A percentile compares a stretch with the other conserved stretches of the same genome.
Evolutionary conservation across 805 yeast species (phyloP).

Genomic region (Yarrowia osloensis): DNA sequence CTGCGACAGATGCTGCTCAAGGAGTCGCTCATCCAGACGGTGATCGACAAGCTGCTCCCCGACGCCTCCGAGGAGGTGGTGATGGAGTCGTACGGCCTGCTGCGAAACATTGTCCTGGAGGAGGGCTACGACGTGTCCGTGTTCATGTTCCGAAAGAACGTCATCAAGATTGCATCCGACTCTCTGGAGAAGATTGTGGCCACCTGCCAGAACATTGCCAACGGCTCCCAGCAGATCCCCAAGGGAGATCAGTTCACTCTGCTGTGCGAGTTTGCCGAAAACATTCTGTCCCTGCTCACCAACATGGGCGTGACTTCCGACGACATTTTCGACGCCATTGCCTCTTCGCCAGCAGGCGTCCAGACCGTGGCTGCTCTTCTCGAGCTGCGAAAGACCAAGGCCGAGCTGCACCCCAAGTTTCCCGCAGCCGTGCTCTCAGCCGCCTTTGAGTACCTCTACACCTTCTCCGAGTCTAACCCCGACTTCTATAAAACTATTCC

Average conservation of each 20-base stretch:
- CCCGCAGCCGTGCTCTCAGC: conserved; percentile 12
- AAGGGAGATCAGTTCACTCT: conserved; percentile 28
- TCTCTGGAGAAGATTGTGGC: conserved; percentile 54
- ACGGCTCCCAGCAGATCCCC: conserved; percentile 31
- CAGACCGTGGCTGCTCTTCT: conserved; percentile 33
- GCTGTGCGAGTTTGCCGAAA: conserved; percentile 62
- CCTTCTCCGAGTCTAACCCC: conserved; percentile 40
- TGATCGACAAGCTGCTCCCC: conserved; percentile 63
- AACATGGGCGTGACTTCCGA: conserved; percentile 67
- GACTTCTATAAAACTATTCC: conserved; percentile 32
- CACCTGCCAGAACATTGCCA: conserved; percentile 47
- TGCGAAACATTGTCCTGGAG: conserved; percentile 77
- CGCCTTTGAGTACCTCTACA: conserved; percentile 39
- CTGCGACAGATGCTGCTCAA: conserved; percentile 66
- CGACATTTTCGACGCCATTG: conserved; percentile 53
- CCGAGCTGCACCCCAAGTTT: conserved; percentile 25
- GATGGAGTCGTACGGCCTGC: conserved; percentile 75
- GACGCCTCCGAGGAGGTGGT: conserved; percentile 75
- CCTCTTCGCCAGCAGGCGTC: conserved; percentile 38
- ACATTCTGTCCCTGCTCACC: conserved; percentile 65
- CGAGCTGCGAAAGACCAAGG: conserved; percentile 23
- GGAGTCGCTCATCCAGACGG: conserved; percentile 65
- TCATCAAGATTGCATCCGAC: conserved; percentile 62
- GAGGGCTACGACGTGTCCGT: conserved; percentile 84
- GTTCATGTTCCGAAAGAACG: conserved; percentile 73